Evolutionary conservation across 2,329 filamentous ascomycete species (phyloP).

Genomic region (Fusarium chuoi): DNA sequence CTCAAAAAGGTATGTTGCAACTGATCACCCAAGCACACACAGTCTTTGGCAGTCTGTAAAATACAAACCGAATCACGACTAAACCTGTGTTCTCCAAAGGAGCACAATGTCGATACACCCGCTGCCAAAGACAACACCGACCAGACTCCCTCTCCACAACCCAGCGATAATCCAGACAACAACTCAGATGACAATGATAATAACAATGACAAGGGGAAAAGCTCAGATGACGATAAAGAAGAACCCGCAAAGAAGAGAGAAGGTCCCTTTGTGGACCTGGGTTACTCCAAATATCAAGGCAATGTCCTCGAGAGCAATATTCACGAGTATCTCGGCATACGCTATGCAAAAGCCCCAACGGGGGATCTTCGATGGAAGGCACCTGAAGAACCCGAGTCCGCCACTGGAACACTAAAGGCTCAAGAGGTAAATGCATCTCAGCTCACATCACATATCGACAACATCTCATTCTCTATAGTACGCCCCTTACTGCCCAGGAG

Average conservation of each 20-base stretch:
- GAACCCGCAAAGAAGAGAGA: not conserved
- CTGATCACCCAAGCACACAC: not conserved
- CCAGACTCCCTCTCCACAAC: not conserved
- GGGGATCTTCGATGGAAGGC: slow-evolving; percentile 62
- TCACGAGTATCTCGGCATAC: slow-evolving; percentile 59
- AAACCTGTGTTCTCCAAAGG: slow-evolving; percentile 14
- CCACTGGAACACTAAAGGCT: slow-evolving; percentile 49
- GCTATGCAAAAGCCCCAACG: slow-evolving; percentile 63
- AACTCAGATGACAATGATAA: not conserved
- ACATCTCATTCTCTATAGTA: slow-evolving; percentile 48
- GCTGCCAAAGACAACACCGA: not conserved
- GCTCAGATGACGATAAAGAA: not conserved
- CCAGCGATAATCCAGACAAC: not conserved
- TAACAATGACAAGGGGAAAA: slow-evolving; percentile 1
- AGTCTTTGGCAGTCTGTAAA: not conserved
- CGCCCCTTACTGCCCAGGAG: slow-evolving; percentile 56
- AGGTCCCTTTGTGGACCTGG: slow-evolving; percentile 50
- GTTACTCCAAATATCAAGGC: slow-evolving; percentile 59
- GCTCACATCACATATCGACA: not conserved
- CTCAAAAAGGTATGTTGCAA: slow-evolving; percentile 28
- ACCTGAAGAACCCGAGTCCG: slow-evolving; percentile 55
- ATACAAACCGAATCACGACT: not conserved
- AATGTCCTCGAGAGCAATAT: slow-evolving; percentile 51
- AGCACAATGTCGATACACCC: not conserved
- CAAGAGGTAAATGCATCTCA: slow-evolving; percentile 42